phyloP scores from a whole-genome alignment of 23 red algal species.

The Cyanidiococcus yangmingshanensis region DNA sequence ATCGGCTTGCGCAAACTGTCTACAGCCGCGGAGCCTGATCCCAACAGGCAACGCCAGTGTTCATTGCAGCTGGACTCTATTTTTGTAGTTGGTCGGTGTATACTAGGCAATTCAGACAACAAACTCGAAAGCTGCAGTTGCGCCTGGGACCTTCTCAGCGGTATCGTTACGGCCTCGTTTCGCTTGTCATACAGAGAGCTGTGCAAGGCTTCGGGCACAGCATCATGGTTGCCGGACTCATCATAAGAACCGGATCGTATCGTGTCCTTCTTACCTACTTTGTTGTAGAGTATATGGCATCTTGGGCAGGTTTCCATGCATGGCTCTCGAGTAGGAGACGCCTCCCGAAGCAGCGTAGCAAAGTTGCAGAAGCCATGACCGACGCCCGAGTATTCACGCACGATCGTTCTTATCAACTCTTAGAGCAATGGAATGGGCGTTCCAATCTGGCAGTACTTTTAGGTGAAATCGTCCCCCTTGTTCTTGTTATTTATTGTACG shows the following conservation, averaged over 20 bases:
- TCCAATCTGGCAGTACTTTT: background rate
- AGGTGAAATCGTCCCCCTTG: background rate
- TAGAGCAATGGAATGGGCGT: background rate
- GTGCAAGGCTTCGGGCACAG: background rate
- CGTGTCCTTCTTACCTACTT: background rate
- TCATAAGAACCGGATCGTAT: background rate
- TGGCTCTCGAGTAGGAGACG: background rate
- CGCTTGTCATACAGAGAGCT: background rate
- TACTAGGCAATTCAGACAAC: background rate
- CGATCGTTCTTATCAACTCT: background rate
- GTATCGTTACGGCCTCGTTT: background rate
- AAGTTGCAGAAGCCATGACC: background rate
- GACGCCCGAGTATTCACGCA: background rate
- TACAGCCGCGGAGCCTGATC: background rate
- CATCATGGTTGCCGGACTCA: background rate
- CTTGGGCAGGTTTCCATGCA: background rate
- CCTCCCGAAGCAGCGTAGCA: background rate
- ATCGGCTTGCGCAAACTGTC: background rate
- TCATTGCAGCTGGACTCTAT: background rate
- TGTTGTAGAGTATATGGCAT: background rate
- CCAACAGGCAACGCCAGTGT: background rate
- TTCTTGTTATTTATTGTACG: background rate
- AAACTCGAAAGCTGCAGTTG: background rate
- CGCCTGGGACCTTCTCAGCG: background rate
- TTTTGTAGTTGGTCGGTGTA: background rate